Conservation (phyloP, 495 filamentous ascomycete species). For the Penicillium riverlandense region DNA sequence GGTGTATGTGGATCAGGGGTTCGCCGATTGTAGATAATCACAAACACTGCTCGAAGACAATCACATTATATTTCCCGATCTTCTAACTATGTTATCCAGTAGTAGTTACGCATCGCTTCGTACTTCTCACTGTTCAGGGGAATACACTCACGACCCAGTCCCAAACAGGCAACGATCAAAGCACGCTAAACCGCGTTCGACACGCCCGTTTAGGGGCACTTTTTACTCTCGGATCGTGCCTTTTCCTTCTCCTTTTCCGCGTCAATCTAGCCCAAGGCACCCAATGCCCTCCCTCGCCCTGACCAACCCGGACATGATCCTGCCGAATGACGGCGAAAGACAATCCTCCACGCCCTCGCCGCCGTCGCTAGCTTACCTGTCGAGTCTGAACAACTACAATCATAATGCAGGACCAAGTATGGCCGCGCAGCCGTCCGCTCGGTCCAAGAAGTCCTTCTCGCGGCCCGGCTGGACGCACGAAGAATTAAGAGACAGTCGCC, state of each 20-base stretch:
- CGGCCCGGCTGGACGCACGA: slow-evolving; percentile 45
- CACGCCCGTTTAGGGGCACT: slow-evolving; percentile 12
- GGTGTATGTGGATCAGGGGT: slow-evolving; percentile 11
- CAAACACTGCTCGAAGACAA: too few species aligned
- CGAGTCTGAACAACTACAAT: slow-evolving; percentile 26
- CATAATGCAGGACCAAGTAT: slow-evolving; percentile 12
- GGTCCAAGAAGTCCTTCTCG: slow-evolving; percentile 28
- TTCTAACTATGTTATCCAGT: too few species aligned
- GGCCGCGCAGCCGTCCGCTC: slow-evolving; percentile 4
- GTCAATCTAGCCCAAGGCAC: slow-evolving; percentile 2
- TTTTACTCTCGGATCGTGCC: slow-evolving; percentile 4
- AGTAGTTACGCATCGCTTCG: too few species aligned
- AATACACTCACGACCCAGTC: slow-evolving; percentile 5
- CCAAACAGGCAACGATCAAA: slow-evolving; percentile 19
- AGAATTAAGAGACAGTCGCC: slow-evolving; percentile 50
- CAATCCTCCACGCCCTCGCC: slow-evolving; percentile 47
- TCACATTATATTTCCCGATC: too few species aligned
- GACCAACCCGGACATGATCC: slow-evolving; percentile 92
- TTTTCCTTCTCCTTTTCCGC: slow-evolving; percentile 2
- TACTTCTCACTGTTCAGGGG: neutral
- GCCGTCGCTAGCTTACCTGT: slow-evolving; percentile 34
- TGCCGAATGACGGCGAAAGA: slow-evolving; percentile 55
- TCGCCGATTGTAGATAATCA: slow-evolving; percentile 1
- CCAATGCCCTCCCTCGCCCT: slow-evolving; percentile 67
- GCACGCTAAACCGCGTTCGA: slow-evolving; percentile 19